These are phyloP conservation scores for Apiospora arundinis DNA, from an alignment of 2,329 filamentous ascomycete genomes.

Conservation along the genomic window DNA sequence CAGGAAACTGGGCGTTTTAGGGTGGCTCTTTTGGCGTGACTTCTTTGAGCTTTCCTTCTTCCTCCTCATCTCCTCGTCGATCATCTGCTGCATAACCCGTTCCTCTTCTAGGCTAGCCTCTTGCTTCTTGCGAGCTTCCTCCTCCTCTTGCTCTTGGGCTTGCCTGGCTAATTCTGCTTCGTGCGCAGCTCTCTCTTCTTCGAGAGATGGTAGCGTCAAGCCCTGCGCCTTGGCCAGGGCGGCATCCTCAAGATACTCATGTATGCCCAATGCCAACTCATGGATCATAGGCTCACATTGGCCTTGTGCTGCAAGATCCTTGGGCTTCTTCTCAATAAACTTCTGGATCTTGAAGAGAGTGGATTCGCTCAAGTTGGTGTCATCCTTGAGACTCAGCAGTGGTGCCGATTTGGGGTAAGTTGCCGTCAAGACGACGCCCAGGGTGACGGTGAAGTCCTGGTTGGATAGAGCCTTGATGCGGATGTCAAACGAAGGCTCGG, in stretches of 20 bases:
- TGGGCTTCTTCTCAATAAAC: constrained; percentile 64
- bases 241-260: constrained; percentile 85
- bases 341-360: constrained; percentile 74
- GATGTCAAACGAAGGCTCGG: constrained; percentile 83
- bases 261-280: constrained; percentile 71
- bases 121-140: constrained; percentile 58
- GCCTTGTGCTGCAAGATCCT: constrained; percentile 56
- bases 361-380: constrained; percentile 69
- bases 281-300: constrained; percentile 65
- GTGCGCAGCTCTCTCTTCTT: constrained; percentile 86
- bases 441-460: constrained; percentile 70
- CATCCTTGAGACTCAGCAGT: constrained; percentile 70
- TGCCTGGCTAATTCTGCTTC: constrained; percentile 72
- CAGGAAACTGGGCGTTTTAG: constrained; percentile 47
- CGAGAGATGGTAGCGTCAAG: constrained; percentile 80
- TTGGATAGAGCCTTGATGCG: constrained; percentile 77
- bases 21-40: constrained; percentile 65
- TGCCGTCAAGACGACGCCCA: constrained; percentile 84
- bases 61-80: constrained; percentile 74
- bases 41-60: constrained; percentile 70
- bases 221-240: constrained; percentile 77
- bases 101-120: constrained; percentile 72
- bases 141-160: constrained; percentile 61
- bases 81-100: constrained; percentile 71
- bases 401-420: constrained; percentile 90